These are phyloP conservation scores for Microdochium paspali DNA, from an alignment of 2,329 filamentous ascomycete genomes.

Conservation along the genomic window DNA sequence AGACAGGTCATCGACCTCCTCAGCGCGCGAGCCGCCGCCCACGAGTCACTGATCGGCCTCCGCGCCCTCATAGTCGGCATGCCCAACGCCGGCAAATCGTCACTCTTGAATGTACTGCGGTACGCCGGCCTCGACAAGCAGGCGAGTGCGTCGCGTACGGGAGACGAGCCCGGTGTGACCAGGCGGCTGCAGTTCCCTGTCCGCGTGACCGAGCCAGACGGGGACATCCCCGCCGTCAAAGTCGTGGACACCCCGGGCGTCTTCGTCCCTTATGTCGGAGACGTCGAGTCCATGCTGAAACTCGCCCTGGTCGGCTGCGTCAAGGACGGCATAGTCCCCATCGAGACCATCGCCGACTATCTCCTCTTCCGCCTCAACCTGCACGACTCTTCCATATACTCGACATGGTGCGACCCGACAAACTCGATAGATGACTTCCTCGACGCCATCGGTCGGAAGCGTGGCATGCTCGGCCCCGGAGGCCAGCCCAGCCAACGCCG, in stretches of 20 bases:
- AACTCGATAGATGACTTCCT: constrained; percentile 76
- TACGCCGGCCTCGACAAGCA: constrained; percentile 38
- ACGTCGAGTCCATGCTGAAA: constrained; percentile 86
- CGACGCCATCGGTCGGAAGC: constrained; percentile 58
- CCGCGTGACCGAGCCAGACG: constrained; percentile 57
- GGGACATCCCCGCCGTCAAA: constrained; percentile 14
- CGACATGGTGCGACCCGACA: constrained; percentile 57
- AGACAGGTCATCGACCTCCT: constrained; percentile 22
- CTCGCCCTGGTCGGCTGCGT: constrained; percentile 86
- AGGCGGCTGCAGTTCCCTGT: constrained; percentile 76
- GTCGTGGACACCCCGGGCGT: constrained; percentile 94
- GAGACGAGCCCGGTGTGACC: constrained; percentile 82
- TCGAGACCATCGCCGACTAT: constrained; percentile 78
- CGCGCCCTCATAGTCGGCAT: constrained; percentile 87
- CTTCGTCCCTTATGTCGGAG: constrained; percentile 83
- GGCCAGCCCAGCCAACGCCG: constrained; percentile 61
- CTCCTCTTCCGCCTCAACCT: constrained; percentile 77
- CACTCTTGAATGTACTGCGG: constrained; percentile 81
- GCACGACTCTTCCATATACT: constrained; percentile 52
- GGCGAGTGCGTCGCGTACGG: constrained; percentile 68
- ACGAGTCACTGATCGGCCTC: constrained; percentile 65
- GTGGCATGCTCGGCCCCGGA: constrained; percentile 67
- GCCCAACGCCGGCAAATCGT: constrained; percentile 96
- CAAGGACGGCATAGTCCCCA: constrained; percentile 75
- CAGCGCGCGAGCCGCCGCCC: constrained; percentile 35